Evolutionary conservation across 2,329 filamentous ascomycete species (phyloP), one percentile per base, ranked within the genome.

Genomic region (Aureobasidium sp.): DNA sequence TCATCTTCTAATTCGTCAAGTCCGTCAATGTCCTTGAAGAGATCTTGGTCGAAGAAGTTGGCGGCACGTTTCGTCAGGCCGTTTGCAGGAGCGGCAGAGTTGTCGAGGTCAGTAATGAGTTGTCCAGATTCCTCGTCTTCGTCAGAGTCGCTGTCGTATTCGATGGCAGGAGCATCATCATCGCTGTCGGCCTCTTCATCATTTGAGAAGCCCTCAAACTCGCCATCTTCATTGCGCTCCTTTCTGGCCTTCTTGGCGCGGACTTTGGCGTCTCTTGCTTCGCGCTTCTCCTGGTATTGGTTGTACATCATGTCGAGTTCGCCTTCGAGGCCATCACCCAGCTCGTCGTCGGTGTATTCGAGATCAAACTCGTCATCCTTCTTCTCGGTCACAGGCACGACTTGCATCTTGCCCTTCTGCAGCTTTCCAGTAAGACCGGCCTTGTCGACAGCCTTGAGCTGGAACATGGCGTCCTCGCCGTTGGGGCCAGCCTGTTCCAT

Each of bases 1-100:
- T 77, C 77, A 11, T 79, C 76, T 11, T 77, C 75, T 7, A 82
- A 78, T 29, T 84, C 80, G 2, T 87, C 77, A 22, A 88, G 74
- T 0, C 84, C 89, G 25, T 85, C 84, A 60, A 97, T 86, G 42
- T 86, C 90, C 67, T 92, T 87, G 79, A 99, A 99, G 44, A 99
- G 88, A 67, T 97, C 92, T 72, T 97, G 93, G 68, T 89, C 88
- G 74, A 99, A 99, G 77, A 99, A 99, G 64, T 88, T 83, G 11
- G 87, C 84, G 9, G 94, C 94, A 65, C 91, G 85, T 73, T 87
- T 92, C 2, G 91, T 96, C n/a, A 97, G 79, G 12, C 84, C 86
- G 31, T 78, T 79, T 8, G 77, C 74, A 14, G 80, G 78, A 41
- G 77, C 76, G 5, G 75, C 76, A 65, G 29, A 77, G 60, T 77